Base-by-base conservation (phyloP, 306 rosid species). In the Glycine soja region DNA sequence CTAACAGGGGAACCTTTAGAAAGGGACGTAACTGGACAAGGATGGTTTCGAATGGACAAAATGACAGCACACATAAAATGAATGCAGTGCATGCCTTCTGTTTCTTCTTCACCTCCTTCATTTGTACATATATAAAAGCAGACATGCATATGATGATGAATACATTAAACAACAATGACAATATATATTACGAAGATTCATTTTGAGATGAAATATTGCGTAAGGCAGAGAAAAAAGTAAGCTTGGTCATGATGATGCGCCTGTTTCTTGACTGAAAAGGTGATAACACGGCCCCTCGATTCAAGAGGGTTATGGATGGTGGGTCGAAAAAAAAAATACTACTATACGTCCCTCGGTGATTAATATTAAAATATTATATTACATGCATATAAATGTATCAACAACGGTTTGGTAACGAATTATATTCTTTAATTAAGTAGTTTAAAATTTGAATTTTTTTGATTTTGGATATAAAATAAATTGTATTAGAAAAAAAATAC, bases 141-240 rank as follows among this genome's bases (percentile, higher is more conserved):
- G 36, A 59, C 40, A 59, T 59, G 66, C 66, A 59, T 59, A 59
- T 59, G 42, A 59, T 3, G 30, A 24, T 24, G 30, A 3, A 36
- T 4, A 59, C n/a, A 59, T 59, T n/a, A 59, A 59, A 40, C n/a
- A 59, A 59, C 36, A 59, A 59, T 30, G 66, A 59, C 7, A 59
- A 59, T 5, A 36, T 36, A 59, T 59, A 59, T 24, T 30, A 59
- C 66, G 30, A 24, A 59, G 40, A 59, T 59, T 3, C 7, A 59
- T 59, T 59, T 24, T 59, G 66, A 59, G 66, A 59, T 10, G 66
- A 59, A 59, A 59, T 24, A 30, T 30, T 59, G 66, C 42, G 66
- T 10, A 30, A 59, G 66, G n/a, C n/a, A 59, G 40, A 58, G 36
- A 59, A 46, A 45, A 59, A 59, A 59, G 66, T 59, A 59, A 59